Evolutionary conservation across 495 filamentous ascomycete genomes (phyloP), one percentile per base, ranked within the genome.

Genomic region (Penicillium flavigenum): DNA sequence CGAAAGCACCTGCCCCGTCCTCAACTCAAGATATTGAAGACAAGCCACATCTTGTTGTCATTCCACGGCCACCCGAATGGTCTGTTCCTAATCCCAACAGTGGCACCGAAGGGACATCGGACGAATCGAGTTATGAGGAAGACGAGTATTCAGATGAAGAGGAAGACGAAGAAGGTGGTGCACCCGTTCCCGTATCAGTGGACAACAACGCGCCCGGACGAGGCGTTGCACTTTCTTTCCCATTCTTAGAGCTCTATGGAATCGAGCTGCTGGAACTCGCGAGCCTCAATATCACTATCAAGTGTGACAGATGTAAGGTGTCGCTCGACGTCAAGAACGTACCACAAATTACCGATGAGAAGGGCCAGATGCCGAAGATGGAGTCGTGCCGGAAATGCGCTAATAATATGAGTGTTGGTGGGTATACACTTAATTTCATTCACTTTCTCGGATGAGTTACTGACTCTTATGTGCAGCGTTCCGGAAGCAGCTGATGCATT

Each of bases 11-110:
- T 22, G 31, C 59, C 46, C 29, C 41, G 10, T 41, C 63, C 39
- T 27, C 43, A 44, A 26, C 43, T 0, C 50, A 57, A 8, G 59
- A 55, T 3, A 26, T 63, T 14, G 81, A 77, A 34, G 81, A 79
- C 45, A 84, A 76, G 38, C 76, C 78, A 10, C 91, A 96, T 67
- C 70, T 96, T 39, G 83, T 86, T 61, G 74, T 89, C 54, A 90
- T 96, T 45, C 86, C 89, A 14, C 80, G 91, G 5, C 92, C 92
- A 2, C 88, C 89, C 3, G 92, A 96, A 64, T 96, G 92, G 91
- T 73, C 78, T 8, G 63, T 77, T 2, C 61, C 64, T 1, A 77
- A 74, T 17, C 58, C 70, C 12, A 71, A 78, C 5, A 75, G 69
- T 31, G 76, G 65, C 16, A 72, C 69, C 16, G 71, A 76, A 2